Base-by-base conservation (phyloP, 345 rosid genomes). In the Melaleuca alternifolia region DNA sequence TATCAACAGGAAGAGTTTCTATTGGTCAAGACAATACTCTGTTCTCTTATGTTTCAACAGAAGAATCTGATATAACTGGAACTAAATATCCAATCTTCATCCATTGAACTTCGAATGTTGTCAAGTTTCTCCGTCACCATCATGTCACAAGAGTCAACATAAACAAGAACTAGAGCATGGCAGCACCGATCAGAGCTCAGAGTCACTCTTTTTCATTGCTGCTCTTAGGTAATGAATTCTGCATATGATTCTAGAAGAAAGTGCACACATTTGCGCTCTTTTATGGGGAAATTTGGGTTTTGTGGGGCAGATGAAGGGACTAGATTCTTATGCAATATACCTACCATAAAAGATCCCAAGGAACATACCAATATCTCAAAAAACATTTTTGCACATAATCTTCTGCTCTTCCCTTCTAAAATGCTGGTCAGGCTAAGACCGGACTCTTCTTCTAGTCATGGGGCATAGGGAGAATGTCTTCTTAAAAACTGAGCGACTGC, bases 321-420 rank as follows among this genome's bases (percentile, higher is more conserved):
- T 51, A 51, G 15, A 51, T 15, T 51, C 52, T 51, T 51, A 13
- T 51, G 53, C 16, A 51, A 51, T 51, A 51, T 51, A 51, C 13
- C 53, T 16, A 51, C 53, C 53, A 51, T 51, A 13, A 51, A 51
- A 51, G n/a, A 51, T 51, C 5, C 16, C 53, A 51, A 51, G 53
- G 16, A 14, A 51, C 6, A 6, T 51, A 51, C 18, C 18, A 51
- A 16, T 24, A 93, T 94, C 88, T 97, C 97, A 50, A 82, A 97
- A 88, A 97, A 97, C 99, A 97, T 97, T 81, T 97, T 92, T 88
- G 98, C 96, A 84, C 96, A 92, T 46, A 93, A 21, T 87, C 91
- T 94, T 88, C 96, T 93, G 50, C 90, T 91, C 92, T 93, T 97
- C 54, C 96, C 96, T 88, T 90, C 89, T 88, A 97, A 91, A 82